Percentiles rank a stretch among this genome's conserved stretches.
These are phyloP conservation scores for Leccinum pachyderme DNA, from an alignment of 1,284 basidiomycete genomes.

Conservation along the genomic window DNA sequence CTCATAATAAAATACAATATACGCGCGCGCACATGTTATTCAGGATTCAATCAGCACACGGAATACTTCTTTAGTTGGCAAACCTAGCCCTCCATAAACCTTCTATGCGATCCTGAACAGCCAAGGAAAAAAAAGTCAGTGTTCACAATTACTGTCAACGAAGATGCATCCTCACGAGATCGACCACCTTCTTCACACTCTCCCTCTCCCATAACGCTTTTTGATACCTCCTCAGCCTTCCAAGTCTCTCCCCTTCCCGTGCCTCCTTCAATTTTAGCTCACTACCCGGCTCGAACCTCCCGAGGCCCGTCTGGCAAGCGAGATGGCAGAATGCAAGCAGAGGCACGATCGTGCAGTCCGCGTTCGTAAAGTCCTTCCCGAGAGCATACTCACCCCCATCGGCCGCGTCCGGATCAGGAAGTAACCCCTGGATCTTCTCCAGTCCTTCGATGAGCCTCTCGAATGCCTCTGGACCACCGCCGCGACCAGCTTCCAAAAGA, in stretches of 20 bases:
- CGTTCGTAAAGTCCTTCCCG: conserved; percentile 43
- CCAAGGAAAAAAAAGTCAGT: background rate
- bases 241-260: background rate
- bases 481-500: background rate
- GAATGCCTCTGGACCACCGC: background rate
- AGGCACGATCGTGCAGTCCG: conserved; percentile 52
- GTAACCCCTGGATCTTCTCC: conserved; percentile 34
- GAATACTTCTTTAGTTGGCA: background rate
- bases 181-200: background rate
- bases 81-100: background rate
- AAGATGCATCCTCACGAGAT: background rate
- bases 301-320: conserved; percentile 42
- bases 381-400: conserved; percentile 28
- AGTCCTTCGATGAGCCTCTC: conserved; percentile 16
- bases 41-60: background rate
- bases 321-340: conserved; percentile 46
- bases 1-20: background rate
- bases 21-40: background rate
- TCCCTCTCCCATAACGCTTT: background rate
- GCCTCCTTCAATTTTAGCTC: conserved; percentile 36
- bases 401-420: conserved; percentile 19
- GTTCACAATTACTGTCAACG: background rate
- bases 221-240: background rate
- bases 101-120: conserved; percentile 1
- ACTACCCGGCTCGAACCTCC: conserved; percentile 39